A percentile compares a stretch with the other conserved stretches of the same genome.
Conservation (phyloP, 257 asterid species). For the Forsythia suspensa region DNA sequence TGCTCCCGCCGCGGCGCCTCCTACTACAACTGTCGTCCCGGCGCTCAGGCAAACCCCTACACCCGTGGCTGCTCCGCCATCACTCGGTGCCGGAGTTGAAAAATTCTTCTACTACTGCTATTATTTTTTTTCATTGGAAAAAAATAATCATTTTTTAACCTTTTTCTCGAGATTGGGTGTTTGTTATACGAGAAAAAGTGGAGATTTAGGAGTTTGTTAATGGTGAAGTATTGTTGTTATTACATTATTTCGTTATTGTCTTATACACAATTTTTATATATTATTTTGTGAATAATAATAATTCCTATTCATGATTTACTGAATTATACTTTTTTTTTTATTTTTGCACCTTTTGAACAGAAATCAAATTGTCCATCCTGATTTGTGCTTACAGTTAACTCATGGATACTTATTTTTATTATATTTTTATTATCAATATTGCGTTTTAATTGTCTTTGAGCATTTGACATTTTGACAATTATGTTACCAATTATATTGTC, state of each 20-base stretch:
- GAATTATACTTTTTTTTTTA: neutral
- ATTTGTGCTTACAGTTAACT: too few relatives aligned
- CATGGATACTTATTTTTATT: too few relatives aligned
- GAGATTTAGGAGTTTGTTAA: neutral
- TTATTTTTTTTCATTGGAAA: neutral
- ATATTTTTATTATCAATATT: too few relatives aligned
- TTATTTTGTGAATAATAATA: slow-evolving; percentile 32
- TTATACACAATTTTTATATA: slow-evolving; percentile 6
- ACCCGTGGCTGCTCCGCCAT: slow-evolving; percentile 86
- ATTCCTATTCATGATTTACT: neutral
- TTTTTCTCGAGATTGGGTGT: slow-evolving; percentile 18
- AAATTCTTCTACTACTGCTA: slow-evolving; percentile 18
- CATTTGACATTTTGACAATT: too few relatives aligned
- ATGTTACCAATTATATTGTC: too few relatives aligned
- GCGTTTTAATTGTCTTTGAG: too few relatives aligned
- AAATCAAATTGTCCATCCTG: too few relatives aligned
- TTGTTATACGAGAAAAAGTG: slow-evolving; percentile 20
- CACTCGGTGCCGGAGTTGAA: slow-evolving; percentile 83
- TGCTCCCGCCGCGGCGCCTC: slow-evolving; percentile 97
- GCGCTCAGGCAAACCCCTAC: slow-evolving; percentile 88
- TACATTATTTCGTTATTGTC: slow-evolving; percentile 11
- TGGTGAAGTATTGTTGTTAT: slow-evolving; percentile 9
- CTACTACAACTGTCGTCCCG: slow-evolving; percentile 92
- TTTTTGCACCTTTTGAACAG: too few relatives aligned
- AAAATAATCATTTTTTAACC: neutral